phyloP scores from a whole-genome alignment of 345 rosid species.

The Moringa oleifera region DNA sequence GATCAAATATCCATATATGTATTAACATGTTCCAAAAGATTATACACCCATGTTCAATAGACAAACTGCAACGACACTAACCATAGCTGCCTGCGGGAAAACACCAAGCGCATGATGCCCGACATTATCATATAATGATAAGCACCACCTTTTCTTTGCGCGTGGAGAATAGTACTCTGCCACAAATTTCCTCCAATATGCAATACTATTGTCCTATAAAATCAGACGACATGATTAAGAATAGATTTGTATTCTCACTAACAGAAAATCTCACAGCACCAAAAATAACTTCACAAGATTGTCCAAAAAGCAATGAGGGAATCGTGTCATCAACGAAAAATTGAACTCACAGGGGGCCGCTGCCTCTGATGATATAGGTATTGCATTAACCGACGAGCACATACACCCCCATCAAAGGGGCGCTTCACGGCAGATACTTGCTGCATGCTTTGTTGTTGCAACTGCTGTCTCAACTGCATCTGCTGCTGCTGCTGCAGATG shows the following conservation, averaged over 20 bases:
- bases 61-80: slow-evolving; percentile 27
- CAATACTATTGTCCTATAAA: slow-evolving; percentile 75
- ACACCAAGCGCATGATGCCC: slow-evolving; percentile 94
- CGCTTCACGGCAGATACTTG: slow-evolving; percentile 44
- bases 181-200: slow-evolving; percentile 95
- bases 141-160: slow-evolving; percentile 97
- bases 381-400: slow-evolving; percentile 95
- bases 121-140: slow-evolving; percentile 81
- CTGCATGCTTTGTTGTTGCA: slow-evolving; percentile 82
- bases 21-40: too few relatives aligned
- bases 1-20: too few relatives aligned
- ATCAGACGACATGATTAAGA: too few relatives aligned
- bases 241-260: too few relatives aligned
- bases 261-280: too few relatives aligned
- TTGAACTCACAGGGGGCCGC: slow-evolving; percentile 66
- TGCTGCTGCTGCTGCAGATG: slow-evolving; percentile 79
- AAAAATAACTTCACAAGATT: too few relatives aligned
- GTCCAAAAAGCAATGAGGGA: too few relatives aligned
- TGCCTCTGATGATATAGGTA: slow-evolving; percentile 92
- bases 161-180: slow-evolving; percentile 91
- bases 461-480: slow-evolving; percentile 65
- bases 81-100: slow-evolving; percentile 96
- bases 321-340: not conserved
- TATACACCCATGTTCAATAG: too few relatives aligned
- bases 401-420: slow-evolving; percentile 66